Evolutionary conservation across 129 eudicot species (phyloP).

Genomic region (Ambrosia artemisiifolia): DNA sequence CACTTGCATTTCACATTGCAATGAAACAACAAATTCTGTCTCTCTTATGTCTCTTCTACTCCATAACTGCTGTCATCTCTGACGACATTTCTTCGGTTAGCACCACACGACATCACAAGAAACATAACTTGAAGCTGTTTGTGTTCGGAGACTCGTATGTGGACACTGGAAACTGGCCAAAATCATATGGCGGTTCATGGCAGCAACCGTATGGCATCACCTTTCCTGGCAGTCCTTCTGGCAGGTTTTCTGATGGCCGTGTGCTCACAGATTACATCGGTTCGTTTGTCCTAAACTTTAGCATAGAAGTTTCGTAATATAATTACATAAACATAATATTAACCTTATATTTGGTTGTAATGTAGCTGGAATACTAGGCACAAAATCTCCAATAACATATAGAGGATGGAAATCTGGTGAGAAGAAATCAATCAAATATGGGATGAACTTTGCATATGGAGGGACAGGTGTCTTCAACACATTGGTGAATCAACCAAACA

Average conservation of each 20-base stretch:
- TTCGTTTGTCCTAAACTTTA: constrained; percentile 1
- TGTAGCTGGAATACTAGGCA: constrained; percentile 55
- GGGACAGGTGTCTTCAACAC: constrained; percentile 85
- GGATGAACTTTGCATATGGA: constrained; percentile 83
- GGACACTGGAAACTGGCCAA: constrained; percentile 64
- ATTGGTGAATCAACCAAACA: constrained; percentile 57
- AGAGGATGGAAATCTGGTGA: constrained; percentile 36
- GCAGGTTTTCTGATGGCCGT: constrained; percentile 79
- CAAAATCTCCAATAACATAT: constrained; percentile 52
- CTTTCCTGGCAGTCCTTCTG: constrained; percentile 67
- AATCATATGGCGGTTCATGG: constrained; percentile 46
- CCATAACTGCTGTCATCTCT: constrained; percentile 6
- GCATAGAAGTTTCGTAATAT: neutral
- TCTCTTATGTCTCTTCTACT: constrained; percentile 25
- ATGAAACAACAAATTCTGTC: constrained; percentile 29
- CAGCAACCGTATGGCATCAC: constrained; percentile 60
- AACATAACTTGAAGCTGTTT: constrained; percentile 40
- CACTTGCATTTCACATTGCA: constrained; percentile 4
- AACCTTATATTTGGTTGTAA: neutral
- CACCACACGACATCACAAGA: neutral
- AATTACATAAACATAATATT: neutral
- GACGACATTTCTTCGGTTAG: neutral
- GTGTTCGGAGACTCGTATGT: constrained; percentile 81
- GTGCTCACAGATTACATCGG: constrained; percentile 78
- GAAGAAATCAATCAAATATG: constrained; percentile 28